Evolutionary conservation across 2,329 filamentous ascomycete genomes (phyloP).

Genomic region (Scedosporium boydii): DNA sequence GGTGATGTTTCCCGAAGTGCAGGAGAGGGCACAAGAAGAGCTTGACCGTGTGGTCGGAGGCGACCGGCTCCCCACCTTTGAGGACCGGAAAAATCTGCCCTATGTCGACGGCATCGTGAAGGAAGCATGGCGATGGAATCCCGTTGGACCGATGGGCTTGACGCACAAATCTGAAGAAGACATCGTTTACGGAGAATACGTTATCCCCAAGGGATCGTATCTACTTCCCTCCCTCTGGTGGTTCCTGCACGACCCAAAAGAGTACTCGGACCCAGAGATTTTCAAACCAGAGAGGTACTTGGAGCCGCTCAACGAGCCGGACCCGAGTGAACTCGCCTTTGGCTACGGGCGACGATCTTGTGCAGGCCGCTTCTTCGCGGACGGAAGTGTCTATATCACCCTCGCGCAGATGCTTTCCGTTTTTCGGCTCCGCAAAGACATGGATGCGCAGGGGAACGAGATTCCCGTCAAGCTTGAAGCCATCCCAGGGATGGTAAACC

Average conservation of each 20-base stretch:
- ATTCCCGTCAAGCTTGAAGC: not conserved
- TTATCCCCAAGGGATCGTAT: conserved; percentile 27
- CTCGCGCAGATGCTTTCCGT: conserved; percentile 33
- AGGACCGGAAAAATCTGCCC: conserved; percentile 26
- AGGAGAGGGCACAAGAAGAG: conserved; percentile 27
- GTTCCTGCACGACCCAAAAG: conserved; percentile 51
- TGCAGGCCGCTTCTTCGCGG: conserved; percentile 22
- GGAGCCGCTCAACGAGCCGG: conserved; percentile 17
- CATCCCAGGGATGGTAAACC: not conserved
- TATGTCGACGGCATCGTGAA: conserved; percentile 30
- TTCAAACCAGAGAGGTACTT: conserved; percentile 27
- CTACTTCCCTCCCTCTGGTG: conserved; percentile 16
- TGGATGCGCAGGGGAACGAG: not conserved
- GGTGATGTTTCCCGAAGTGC: conserved; percentile 8
- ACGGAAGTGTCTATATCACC: conserved; percentile 20
- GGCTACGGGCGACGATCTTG: conserved; percentile 27
- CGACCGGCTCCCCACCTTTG: conserved; percentile 25
- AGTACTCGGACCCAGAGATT: conserved; percentile 37
- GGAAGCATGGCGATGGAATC: conserved; percentile 21
- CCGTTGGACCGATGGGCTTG: conserved; percentile 22
- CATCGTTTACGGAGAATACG: conserved; percentile 25
- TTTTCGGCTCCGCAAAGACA: conserved; percentile 27
- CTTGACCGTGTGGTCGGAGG: conserved; percentile 31
- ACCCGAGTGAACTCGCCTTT: conserved; percentile 18
- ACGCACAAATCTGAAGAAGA: conserved; percentile 26